These are phyloP conservation scores for Alopecurus myosuroides DNA, from an alignment of 176 grass and related monocot species.

Conservation along the genomic window DNA sequence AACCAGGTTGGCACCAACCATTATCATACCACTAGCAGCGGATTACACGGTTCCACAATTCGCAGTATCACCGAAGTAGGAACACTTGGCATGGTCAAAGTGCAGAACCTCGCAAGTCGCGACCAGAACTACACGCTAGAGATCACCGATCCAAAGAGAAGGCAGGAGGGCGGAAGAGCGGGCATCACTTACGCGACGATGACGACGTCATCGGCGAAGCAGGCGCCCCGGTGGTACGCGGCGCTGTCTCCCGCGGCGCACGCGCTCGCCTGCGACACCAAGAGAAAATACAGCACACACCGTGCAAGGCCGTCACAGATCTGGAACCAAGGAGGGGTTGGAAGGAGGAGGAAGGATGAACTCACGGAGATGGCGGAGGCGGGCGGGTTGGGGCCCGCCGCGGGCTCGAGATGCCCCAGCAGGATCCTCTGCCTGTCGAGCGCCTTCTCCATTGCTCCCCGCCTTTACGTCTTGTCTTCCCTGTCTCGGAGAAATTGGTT, in stretches of 20 bases:
- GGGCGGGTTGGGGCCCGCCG: background rate
- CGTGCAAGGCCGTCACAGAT: slow-evolving; percentile 2
- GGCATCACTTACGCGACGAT: slow-evolving; percentile 77
- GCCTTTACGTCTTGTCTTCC: background rate
- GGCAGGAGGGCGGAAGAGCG: background rate
- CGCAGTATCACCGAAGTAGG: background rate
- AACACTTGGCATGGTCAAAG: background rate
- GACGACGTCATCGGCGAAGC: slow-evolving; percentile 86
- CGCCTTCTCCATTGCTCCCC: slow-evolving; percentile 75
- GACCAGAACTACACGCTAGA: background rate
- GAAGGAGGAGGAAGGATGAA: background rate
- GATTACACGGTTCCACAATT: background rate
- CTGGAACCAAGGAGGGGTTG: background rate
- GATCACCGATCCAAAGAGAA: background rate
- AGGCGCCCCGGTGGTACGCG: slow-evolving; percentile 45
- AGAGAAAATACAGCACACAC: background rate
- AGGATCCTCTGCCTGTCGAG: slow-evolving; percentile 78
- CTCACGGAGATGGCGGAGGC: slow-evolving; percentile 44
- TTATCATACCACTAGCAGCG: background rate
- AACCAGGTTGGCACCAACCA: background rate
- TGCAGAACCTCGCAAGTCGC: background rate
- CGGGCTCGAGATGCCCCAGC: slow-evolving; percentile 64
- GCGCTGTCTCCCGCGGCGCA: slow-evolving; percentile 66
- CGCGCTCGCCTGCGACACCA: slow-evolving; percentile 39
- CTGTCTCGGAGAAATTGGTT: background rate